Evolutionary conservation across 2,329 filamentous ascomycete genomes (phyloP), one percentile per base, ranked within the genome.

Genomic region (Calonectria leucothoes): DNA sequence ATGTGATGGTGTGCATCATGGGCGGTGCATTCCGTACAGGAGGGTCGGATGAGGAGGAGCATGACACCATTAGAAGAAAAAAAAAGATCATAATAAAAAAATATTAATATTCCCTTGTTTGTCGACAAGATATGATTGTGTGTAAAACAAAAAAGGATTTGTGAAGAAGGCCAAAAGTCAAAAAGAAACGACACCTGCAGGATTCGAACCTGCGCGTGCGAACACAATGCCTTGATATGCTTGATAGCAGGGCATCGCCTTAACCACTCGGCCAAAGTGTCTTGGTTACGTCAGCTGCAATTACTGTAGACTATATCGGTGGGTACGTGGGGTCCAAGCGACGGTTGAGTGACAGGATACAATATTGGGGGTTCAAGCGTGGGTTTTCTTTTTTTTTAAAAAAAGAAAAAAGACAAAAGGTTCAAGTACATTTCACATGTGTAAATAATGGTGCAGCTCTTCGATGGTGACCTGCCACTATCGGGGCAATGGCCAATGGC

Each of bases 191-290:
- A 59, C 52, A 59, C 52, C 52, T 59, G 52, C 52, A 59, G 52
- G 52, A 59, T 59, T 59, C 52, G 52, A 59, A 59, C 52, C 52
- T 59, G 52, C 52, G 52, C 52, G 52, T 59, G 20, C 52, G 52
- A 59, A 59, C 20, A 57, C 51, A 55, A 55, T 55, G 51, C 51
- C 51, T 55, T 35, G 51, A 55, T 55, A 33, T 57, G 31, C 52
- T 57, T 35, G 31, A 35, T 57, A 57, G 52, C 52, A 57, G 52
- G 52, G 52, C 52, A 57, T 57, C 52, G 52, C 52, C 52, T 59
- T 59, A 59, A 59, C 52, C 52, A 59, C 52, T 59, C 52, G 52
- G 52, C 52, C 52, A 59, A 59, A 59, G 52, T 59, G 52, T 59
- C 52, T 59, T 59, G 33, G 55, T 39, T 39, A 59, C 33, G 55